Evolutionary conservation across 768 basidiomycete species (phyloP).

Genomic region (Lactifluus piperatus): DNA sequence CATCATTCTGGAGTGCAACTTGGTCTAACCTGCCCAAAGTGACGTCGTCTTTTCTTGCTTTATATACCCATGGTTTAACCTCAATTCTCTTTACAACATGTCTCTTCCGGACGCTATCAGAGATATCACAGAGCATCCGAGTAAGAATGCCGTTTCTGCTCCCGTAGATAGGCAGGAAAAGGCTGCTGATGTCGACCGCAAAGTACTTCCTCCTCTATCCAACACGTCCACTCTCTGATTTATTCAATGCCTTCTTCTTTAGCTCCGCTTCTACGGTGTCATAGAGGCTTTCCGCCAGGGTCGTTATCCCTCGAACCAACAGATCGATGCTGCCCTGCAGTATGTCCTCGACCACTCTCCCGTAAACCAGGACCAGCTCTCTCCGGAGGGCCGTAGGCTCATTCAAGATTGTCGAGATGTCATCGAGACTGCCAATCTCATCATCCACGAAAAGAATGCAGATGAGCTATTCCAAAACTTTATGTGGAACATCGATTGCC

Average conservation of each 20-base stretch:
- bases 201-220: constrained; percentile 31
- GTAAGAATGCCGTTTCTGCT: constrained; percentile 45
- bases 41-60: background rate
- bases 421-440: constrained; percentile 59
- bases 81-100: constrained; percentile 32
- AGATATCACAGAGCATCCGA: constrained; percentile 52
- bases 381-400: constrained; percentile 67
- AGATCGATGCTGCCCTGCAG: constrained; percentile 64
- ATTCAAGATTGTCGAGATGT: constrained; percentile 73
- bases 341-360: constrained; percentile 56
- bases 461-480: constrained; percentile 93
- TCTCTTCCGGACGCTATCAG: constrained; percentile 55
- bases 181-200: constrained; percentile 73
- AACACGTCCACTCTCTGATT: background rate
- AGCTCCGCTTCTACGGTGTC: constrained; percentile 73
- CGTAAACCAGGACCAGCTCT: constrained; percentile 57
- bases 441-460: constrained; percentile 77
- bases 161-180: constrained; percentile 53
- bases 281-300: constrained; percentile 75
- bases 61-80: background rate
- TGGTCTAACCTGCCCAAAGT: background rate
- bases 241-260: background rate
- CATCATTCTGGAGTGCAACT: constrained; percentile 1
- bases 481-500: constrained; percentile 65
- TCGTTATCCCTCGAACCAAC: constrained; percentile 68